Conservation (phyloP, 2,329 filamentous ascomycete species). For the Calonectria pteridis region DNA sequence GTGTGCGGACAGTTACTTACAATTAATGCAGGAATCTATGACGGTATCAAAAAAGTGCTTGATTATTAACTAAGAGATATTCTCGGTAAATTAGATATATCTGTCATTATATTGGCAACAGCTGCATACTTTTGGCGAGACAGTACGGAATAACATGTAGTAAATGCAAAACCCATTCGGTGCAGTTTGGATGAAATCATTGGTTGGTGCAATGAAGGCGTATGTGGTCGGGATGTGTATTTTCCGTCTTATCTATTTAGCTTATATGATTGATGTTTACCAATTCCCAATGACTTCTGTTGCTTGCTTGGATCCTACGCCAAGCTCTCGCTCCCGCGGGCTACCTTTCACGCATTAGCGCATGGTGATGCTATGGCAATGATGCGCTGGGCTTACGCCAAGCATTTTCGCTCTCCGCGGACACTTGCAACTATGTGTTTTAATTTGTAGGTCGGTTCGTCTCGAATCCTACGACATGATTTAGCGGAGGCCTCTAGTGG, state of each 20-base stretch:
- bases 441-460: not conserved
- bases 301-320: not conserved
- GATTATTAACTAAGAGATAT: constrained; percentile 64
- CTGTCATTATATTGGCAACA: not conserved
- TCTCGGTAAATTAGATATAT: not conserved
- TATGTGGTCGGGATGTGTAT: not conserved
- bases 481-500: not conserved
- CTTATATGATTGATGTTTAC: not conserved
- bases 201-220: not conserved
- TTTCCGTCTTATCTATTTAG: not conserved
- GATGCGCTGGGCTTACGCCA: not conserved
- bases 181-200: not conserved
- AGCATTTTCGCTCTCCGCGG: not conserved
- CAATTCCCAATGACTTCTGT: not conserved
- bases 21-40: constrained; percentile 71
- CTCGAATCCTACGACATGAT: not conserved
- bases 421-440: not conserved
- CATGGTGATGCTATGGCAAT: not conserved
- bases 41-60: constrained; percentile 75
- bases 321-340: constrained; percentile 2
- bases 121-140: not conserved
- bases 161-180: not conserved
- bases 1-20: constrained; percentile 19
- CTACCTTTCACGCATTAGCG: not conserved
- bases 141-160: not conserved